phyloP scores from a whole-genome alignment of 495 filamentous ascomycete species.

The Trichoderma erinaceum region DNA sequence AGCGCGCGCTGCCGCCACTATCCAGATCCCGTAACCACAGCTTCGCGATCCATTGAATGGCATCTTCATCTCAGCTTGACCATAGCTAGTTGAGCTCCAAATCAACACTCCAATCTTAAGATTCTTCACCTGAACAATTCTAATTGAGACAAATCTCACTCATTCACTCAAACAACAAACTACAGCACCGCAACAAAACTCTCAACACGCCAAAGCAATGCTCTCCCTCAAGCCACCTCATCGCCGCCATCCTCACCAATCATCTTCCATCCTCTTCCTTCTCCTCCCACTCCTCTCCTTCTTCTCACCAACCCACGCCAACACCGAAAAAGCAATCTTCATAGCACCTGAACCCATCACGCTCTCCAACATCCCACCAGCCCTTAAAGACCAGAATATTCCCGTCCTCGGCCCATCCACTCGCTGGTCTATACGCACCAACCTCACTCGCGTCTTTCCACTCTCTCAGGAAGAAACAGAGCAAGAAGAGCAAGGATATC shows the following conservation, averaged over 20 bases:
- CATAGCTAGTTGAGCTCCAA: too few species aligned
- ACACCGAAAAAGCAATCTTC: slow-evolving; percentile 92
- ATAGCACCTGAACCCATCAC: slow-evolving; percentile 52
- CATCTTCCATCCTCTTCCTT: background rate
- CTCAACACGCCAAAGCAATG: background rate
- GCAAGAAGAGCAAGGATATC: slow-evolving; percentile 21
- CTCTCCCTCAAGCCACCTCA: background rate
- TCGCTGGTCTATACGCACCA: slow-evolving; percentile 48
- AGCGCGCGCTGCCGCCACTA: background rate
- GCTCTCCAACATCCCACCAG: slow-evolving; percentile 37
- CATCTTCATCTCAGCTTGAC: too few species aligned
- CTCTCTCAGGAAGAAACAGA: slow-evolving; percentile 47
- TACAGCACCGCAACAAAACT: background rate
- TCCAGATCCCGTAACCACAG: background rate
- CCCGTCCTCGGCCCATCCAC: slow-evolving; percentile 53
- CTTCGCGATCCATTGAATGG: background rate
- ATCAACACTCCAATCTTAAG: too few species aligned
- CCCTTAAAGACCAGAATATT: slow-evolving; percentile 59
- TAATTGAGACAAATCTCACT: background rate
- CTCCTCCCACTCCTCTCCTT: background rate
- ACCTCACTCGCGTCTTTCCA: slow-evolving; percentile 62
- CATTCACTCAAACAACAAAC: background rate
- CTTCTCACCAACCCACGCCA: slow-evolving; percentile 40
- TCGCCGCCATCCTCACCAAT: background rate
- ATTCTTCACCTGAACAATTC: too few species aligned